Base-by-base conservation (phyloP, 2,329 filamentous ascomycete genomes). In the Ceratocystis lukuohia region DNA sequence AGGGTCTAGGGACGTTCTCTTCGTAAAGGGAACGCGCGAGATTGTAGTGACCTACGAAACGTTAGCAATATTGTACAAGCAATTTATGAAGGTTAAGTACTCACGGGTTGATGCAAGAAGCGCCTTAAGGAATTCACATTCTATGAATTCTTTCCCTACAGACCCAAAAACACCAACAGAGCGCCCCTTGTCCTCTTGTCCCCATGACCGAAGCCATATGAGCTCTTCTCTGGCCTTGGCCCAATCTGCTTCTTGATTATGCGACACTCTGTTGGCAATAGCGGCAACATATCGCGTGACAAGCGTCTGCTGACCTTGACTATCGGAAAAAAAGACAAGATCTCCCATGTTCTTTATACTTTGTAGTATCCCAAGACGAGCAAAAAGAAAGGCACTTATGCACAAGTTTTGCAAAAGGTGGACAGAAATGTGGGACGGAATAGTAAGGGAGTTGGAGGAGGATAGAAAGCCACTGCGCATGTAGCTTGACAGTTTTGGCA, bases 151-250 rank as follows among this genome's bases (percentile, higher is more conserved):
- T 65, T 76, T 79, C 15, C 81, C 75, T 2, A 94, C 76, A 69
- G 80, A 81, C 1, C 86, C 84, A 68, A 87, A 80, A 1, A 88
- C 77, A 25, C 88, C 88, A 8, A 84, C 76, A 25, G 86, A 82
- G 46, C 76, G 76, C 12, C 64, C 50, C 3, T 56, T 69, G 2
- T 69, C 50, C 2, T 82, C 78, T 28, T 80, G 79, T 44, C 86
- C 86, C 88, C 88, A 92, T 71, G 82, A 81, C 72, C 85, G 84
- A 37, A 93, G 78, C 89, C 89, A 93, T 3, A 91, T 73, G 7
- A 92, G 74, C 70, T 87, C 84, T 53, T 81, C 81, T 67, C 88
- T 80, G 12, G 82, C 80, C 65, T 77, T 78, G 30, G 79, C 76
- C 86, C 87, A 89, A 68, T 82, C 84, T 44, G 79, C 79, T 68